These are phyloP conservation scores for Pterula multifida DNA, from an alignment of 1,284 basidiomycete species.

Conservation along the genomic window DNA sequence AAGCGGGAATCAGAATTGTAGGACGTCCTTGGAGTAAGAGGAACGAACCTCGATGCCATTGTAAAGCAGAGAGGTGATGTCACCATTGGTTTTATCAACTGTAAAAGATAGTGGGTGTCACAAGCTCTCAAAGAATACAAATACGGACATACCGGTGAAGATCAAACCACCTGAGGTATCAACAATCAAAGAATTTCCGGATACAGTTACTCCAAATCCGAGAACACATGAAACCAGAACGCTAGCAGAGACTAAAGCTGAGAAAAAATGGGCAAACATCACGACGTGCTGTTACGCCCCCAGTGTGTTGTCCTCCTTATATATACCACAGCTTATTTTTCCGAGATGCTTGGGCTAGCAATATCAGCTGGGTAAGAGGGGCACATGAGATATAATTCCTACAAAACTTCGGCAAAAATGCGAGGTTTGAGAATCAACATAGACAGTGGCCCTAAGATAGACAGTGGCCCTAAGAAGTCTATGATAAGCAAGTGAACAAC, in stretches of 20 bases:
- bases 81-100: slow-evolving; percentile 19
- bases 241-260: not conserved
- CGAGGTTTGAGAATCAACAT: too few species aligned
- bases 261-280: not conserved
- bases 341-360: not conserved
- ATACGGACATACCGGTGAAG: slow-evolving; percentile 10
- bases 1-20: not conserved
- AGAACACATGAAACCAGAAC: slow-evolving; percentile 6
- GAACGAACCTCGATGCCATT: slow-evolving; percentile 20
- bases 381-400: not conserved
- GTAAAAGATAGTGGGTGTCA: not conserved
- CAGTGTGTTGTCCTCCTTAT: not conserved
- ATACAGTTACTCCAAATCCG: slow-evolving; percentile 9
- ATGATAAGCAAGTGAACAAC: too few species aligned
- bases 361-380: not conserved
- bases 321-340: not conserved
- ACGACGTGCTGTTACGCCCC: not conserved
- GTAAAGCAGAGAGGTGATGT: slow-evolving; percentile 22
- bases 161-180: slow-evolving; percentile 10
- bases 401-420: not conserved
- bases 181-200: slow-evolving; percentile 10
- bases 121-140: not conserved
- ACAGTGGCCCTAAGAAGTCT: too few species aligned
- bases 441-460: too few species aligned
- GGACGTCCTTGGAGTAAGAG: not conserved